These are phyloP conservation scores for Trichoderma orchidacearum DNA, from an alignment of 495 filamentous ascomycete species.

Conservation along the genomic window DNA sequence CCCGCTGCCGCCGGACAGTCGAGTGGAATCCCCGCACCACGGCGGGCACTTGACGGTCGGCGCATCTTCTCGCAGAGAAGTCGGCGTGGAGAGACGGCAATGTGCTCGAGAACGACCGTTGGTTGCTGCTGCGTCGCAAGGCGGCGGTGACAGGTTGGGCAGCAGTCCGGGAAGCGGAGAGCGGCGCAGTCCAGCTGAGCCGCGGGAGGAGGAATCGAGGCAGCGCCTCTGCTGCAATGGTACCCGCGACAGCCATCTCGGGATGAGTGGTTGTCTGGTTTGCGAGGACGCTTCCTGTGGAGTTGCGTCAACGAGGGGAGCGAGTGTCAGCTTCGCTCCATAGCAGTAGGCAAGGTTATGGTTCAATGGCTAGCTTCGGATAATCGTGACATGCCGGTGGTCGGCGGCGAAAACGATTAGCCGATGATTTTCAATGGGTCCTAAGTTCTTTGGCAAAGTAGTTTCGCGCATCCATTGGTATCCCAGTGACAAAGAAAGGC, in stretches of 20 bases:
- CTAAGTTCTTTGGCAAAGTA: background rate
- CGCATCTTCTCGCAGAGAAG: conserved; percentile 2
- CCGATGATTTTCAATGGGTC: no score
- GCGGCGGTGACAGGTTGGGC: background rate
- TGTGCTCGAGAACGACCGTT: background rate
- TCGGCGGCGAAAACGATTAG: background rate
- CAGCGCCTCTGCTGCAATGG: conserved; percentile 16
- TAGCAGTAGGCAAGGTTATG: background rate
- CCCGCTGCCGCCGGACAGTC: conserved; percentile 42
- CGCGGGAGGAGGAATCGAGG: conserved; percentile 40
- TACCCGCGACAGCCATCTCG: conserved; percentile 17
- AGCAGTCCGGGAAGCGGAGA: background rate
- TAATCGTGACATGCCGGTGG: background rate
- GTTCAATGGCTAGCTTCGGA: background rate
- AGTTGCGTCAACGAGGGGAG: background rate
- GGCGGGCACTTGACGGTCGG: background rate
- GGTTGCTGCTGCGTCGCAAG: background rate
- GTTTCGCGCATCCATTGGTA: no score
- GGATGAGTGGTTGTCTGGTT: background rate
- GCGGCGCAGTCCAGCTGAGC: conserved; percentile 32
- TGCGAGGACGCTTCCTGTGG: background rate
- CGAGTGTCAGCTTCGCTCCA: background rate
- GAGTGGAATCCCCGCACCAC: conserved; percentile 49
- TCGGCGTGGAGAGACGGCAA: background rate
- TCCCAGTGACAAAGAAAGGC: no score